These are phyloP conservation scores for Pythium volutum DNA, from an alignment of 352 stramenopile genomes.

Conservation along the genomic window DNA sequence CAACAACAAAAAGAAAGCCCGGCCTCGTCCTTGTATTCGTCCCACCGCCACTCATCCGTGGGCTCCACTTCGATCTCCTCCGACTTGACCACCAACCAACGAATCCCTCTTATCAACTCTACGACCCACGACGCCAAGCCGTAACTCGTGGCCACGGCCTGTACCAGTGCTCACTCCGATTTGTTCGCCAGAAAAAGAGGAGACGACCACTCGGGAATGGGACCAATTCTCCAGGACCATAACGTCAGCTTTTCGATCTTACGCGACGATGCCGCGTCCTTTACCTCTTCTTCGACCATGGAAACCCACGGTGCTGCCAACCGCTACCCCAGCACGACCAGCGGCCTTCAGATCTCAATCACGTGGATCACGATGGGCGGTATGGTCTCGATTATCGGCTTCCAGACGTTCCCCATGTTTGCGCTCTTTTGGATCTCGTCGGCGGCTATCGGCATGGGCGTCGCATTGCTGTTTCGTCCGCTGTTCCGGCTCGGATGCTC, in stretches of 20 bases:
- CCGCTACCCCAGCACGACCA: constrained; percentile 47
- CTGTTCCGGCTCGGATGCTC: constrained; percentile 38
- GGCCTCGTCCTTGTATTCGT: background rate
- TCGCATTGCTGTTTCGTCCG: constrained; percentile 56
- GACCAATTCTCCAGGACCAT: constrained; percentile 4
- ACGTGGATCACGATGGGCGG: constrained; percentile 54
- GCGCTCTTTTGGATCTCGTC: constrained; percentile 50
- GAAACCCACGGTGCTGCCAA: constrained; percentile 25
- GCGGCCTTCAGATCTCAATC: constrained; percentile 47
- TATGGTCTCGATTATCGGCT: constrained; percentile 63
- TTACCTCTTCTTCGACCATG: background rate
- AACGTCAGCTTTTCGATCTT: constrained; percentile 21
- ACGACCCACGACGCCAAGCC: background rate
- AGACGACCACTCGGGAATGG: background rate
- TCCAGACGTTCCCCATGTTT: constrained; percentile 68
- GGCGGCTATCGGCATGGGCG: constrained; percentile 41
- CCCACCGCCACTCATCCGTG: constrained; percentile 5
- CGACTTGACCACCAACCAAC: constrained; percentile 2
- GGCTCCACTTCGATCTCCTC: background rate
- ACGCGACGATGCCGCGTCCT: constrained; percentile 16
- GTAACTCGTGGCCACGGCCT: background rate
- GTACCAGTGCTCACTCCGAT: constrained; percentile 25
- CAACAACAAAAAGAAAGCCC: too few relatives aligned
- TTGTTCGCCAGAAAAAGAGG: too few relatives aligned
- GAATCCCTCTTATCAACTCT: constrained; percentile 16